Percentiles rank a stretch among this genome's conserved stretches.
Evolutionary conservation across 148 eudicot genomes (phyloP).

Genomic region (Oxyria digyna): DNA sequence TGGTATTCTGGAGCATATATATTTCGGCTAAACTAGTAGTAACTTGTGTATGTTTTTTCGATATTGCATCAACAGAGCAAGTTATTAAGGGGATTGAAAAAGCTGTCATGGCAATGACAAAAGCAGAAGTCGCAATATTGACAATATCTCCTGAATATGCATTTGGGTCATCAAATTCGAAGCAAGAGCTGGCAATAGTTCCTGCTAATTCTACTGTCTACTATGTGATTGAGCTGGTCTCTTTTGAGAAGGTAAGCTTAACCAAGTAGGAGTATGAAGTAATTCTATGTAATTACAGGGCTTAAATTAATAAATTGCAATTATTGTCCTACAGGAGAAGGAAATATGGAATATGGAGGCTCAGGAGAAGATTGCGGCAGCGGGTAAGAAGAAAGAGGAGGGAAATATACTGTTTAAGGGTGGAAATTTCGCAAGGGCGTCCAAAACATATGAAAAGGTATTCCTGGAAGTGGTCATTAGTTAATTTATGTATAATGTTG

Average conservation of each 20-base stretch:
- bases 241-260: conserved; percentile 63
- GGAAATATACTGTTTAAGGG: conserved; percentile 71
- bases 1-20: neutral
- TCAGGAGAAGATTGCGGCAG: conserved; percentile 73
- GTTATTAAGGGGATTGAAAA: conserved; percentile 78
- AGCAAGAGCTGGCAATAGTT: conserved; percentile 74
- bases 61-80: conserved; percentile 48
- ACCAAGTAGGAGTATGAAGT: neutral
- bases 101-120: conserved; percentile 80
- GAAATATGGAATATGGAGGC: conserved; percentile 85
- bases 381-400: conserved; percentile 82
- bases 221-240: conserved; percentile 71
- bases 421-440: conserved; percentile 67
- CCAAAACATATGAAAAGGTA: conserved; percentile 95
- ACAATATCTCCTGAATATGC: conserved; percentile 80
- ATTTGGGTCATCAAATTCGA: conserved; percentile 60
- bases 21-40: neutral
- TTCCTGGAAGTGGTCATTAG: neutral
- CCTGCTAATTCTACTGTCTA: conserved; percentile 70
- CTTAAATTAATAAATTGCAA: neutral
- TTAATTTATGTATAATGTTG: neutral
- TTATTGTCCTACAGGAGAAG: conserved; percentile 44
- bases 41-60: neutral
- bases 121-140: conserved; percentile 65
- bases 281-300: neutral